phyloP scores from a whole-genome alignment of 305 asterid genomes.

The Fraxinus baroniana region DNA sequence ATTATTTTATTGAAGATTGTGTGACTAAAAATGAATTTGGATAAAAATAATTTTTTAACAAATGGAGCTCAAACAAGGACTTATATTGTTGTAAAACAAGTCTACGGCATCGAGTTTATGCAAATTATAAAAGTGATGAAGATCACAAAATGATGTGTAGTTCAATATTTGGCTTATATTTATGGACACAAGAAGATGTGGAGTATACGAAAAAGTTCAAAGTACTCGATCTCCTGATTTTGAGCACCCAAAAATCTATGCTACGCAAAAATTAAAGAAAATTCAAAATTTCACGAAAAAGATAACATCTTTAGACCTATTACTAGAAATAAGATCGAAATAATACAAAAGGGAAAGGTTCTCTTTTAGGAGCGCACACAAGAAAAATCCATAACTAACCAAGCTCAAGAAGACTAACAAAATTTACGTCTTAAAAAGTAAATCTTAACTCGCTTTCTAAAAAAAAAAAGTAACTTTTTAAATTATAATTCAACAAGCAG shows the following conservation, averaged over 20 bases:
- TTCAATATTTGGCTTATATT: background rate
- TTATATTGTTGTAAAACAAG: too few relatives aligned
- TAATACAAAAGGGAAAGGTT: background rate
- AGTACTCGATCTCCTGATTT: background rate
- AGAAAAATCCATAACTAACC: background rate
- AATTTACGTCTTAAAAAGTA: background rate
- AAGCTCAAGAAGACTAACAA: background rate
- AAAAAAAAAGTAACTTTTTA: background rate
- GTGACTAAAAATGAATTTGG: too few relatives aligned
- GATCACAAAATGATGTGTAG: background rate
- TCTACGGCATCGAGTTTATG: background rate
- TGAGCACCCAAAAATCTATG: background rate
- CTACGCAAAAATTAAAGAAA: background rate
- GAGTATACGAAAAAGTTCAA: too few relatives aligned
- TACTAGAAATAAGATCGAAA: background rate
- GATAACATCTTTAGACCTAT: background rate
- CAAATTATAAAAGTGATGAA: background rate
- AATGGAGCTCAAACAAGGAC: too few relatives aligned
- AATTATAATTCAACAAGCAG: background rate
- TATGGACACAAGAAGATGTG: background rate
- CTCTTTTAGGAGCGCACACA: background rate
- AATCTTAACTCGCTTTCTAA: background rate
- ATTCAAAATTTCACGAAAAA: background rate
- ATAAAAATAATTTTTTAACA: too few relatives aligned
- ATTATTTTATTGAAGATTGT: too few relatives aligned